Conservation (phyloP, 2,329 filamentous ascomycete genomes). For the Emericellopsis atlantica region DNA sequence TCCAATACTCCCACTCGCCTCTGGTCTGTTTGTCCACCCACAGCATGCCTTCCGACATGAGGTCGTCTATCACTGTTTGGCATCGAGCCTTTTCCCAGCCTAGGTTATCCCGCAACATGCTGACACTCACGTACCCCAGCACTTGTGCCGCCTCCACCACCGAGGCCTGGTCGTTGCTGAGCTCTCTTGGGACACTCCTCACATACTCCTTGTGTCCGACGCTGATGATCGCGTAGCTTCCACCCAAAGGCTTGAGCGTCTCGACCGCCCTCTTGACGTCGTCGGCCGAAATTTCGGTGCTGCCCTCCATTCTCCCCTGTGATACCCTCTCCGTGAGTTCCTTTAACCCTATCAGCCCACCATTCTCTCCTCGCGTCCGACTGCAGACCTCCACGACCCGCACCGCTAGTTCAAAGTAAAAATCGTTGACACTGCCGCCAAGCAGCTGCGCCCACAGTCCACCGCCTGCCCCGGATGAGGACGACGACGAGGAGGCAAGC, state of each 20-base stretch:
- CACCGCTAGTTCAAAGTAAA: constrained; percentile 97
- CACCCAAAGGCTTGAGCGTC: constrained; percentile 75
- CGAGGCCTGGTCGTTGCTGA: constrained; percentile 86
- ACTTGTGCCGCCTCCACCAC: constrained; percentile 87
- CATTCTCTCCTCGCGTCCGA: constrained; percentile 78
- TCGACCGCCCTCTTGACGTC: constrained; percentile 84
- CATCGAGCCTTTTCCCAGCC: constrained; percentile 74
- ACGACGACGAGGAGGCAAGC: constrained; percentile 36
- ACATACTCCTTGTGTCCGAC: constrained; percentile 83
- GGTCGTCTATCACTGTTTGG: constrained; percentile 81
- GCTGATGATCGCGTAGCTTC: constrained; percentile 71
- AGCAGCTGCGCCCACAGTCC: constrained; percentile 90
- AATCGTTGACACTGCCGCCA: constrained; percentile 87
- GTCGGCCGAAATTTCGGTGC: constrained; percentile 75
- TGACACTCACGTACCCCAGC: constrained; percentile 78
- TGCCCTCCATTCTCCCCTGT: constrained; percentile 60
- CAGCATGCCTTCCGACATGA: constrained; percentile 78
- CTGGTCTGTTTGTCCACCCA: constrained; percentile 82
- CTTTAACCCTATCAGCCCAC: constrained; percentile 73
- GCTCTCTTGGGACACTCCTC: constrained; percentile 83
- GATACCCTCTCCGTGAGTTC: constrained; percentile 71
- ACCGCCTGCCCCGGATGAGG: constrained; percentile 30
- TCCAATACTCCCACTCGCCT: constrained; percentile 87
- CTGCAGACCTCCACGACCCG: constrained; percentile 87
- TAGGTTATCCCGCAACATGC: constrained; percentile 79